Conservation (phyloP, 2,329 filamentous ascomycete genomes). For the Fusarium sarcochroum region DNA sequence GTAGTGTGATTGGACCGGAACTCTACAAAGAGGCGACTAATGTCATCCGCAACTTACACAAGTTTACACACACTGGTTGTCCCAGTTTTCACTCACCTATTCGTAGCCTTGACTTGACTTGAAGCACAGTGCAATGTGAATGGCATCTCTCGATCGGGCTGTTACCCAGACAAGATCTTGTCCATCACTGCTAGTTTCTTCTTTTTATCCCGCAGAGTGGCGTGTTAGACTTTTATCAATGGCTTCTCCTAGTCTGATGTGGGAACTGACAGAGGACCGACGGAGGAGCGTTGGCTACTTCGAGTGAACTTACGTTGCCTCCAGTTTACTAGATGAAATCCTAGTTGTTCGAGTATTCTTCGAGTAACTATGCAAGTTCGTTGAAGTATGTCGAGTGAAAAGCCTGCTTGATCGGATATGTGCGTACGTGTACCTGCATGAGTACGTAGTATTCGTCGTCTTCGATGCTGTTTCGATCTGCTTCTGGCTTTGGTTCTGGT, state of each 20-base stretch:
- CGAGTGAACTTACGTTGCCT: constrained; percentile 23
- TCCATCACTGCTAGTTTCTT: neutral
- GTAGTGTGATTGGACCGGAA: constrained; percentile 20
- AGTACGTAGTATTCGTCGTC: constrained; percentile 21
- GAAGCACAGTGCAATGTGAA: constrained; percentile 9
- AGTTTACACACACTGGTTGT: constrained; percentile 28
- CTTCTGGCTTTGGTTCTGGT: constrained; percentile 5
- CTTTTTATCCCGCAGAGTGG: constrained; percentile 23
- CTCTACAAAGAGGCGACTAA: constrained; percentile 7
- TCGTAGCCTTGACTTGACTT: neutral
- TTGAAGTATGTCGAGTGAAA: neutral
- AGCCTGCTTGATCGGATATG: constrained; percentile 16
- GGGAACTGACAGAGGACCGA: constrained; percentile 7
- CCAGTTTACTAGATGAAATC: neutral
- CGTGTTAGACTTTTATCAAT: constrained; percentile 26
- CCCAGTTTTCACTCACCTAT: neutral
- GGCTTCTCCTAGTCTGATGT: constrained; percentile 5
- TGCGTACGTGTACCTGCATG: constrained; percentile 34
- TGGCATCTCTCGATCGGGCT: neutral
- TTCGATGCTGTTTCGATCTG: constrained; percentile 17
- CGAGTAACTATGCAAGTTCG: constrained; percentile 9
- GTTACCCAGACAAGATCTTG: neutral
- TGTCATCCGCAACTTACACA: constrained; percentile 4
- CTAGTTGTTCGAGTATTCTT: constrained; percentile 7
- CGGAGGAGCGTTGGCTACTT: constrained; percentile 25